Conservation (phyloP, 176 grass and related monocot genomes). For the Carex myosuroides region DNA sequence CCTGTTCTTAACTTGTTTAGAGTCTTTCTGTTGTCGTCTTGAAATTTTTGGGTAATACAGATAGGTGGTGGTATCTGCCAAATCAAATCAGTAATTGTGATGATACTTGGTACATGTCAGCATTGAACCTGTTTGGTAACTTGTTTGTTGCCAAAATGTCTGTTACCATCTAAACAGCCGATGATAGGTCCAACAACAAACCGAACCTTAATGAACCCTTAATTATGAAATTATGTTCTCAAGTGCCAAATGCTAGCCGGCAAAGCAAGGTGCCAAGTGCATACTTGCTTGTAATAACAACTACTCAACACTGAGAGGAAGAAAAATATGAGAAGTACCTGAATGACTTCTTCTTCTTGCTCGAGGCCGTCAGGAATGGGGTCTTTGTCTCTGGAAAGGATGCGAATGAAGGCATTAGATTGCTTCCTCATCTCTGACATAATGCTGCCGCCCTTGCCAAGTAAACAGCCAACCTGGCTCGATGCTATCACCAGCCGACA, state of each 20-base stretch:
- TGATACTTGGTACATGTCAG: neutral
- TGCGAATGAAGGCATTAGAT: conserved; percentile 74
- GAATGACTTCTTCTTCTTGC: conserved; percentile 73
- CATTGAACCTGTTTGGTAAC: neutral
- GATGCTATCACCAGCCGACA: conserved; percentile 58
- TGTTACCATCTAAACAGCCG: neutral
- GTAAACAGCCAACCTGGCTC: conserved; percentile 86
- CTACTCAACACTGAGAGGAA: conserved; percentile 6
- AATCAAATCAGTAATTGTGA: too few relatives aligned
- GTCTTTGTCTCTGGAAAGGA: conserved; percentile 79
- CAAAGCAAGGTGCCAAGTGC: neutral
- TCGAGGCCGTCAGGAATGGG: conserved; percentile 54
- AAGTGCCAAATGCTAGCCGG: neutral
- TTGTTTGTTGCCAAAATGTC: neutral
- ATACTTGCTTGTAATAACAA: conserved; percentile 11
- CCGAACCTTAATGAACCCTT: neutral
- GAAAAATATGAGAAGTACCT: conserved; percentile 35
- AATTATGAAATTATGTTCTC: neutral
- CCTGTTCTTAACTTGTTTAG: neutral
- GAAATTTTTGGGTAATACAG: too few relatives aligned
- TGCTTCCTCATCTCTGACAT: conserved; percentile 96
- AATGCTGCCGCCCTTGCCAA: conserved; percentile 83
- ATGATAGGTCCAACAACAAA: neutral
- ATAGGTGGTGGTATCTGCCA: too few relatives aligned
- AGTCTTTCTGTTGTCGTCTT: too few relatives aligned